Evolutionary conservation across 257 asterid genomes (phyloP).

Genomic region (Buddleja alternifolia): DNA sequence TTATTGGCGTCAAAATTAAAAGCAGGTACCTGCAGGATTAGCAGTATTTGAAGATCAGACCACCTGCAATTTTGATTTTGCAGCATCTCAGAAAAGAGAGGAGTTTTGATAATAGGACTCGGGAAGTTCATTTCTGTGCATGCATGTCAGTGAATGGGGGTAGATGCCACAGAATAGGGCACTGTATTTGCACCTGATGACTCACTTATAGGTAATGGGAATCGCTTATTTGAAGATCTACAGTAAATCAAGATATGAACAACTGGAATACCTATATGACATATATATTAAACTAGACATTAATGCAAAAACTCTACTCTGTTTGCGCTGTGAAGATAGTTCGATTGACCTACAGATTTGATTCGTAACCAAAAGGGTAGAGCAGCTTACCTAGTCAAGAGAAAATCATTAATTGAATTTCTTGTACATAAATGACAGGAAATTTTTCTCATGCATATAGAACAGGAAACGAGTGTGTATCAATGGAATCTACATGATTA

Average conservation of each 20-base stretch:
- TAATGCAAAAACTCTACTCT: background rate
- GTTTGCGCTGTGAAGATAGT: conserved; percentile 8
- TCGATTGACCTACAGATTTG: background rate
- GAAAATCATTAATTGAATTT: background rate
- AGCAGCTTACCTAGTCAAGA: conserved; percentile 17
- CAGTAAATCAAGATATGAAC: background rate
- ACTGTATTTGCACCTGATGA: background rate
- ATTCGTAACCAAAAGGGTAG: background rate
- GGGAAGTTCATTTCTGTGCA: conserved; percentile 12
- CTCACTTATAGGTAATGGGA: background rate
- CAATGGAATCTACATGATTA: conserved; percentile 14
- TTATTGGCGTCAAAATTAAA: conserved; percentile 54
- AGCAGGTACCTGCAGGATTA: conserved; percentile 66
- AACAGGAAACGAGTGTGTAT: background rate
- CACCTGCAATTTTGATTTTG: conserved; percentile 27
- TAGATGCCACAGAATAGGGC: background rate
- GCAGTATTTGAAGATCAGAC: conserved; percentile 29
- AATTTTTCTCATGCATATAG: background rate
- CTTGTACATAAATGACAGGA: conserved; percentile 15
- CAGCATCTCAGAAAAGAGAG: conserved; percentile 24
- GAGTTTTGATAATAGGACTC: conserved; percentile 9
- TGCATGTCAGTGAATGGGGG: background rate
- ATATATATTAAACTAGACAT: too few relatives aligned
- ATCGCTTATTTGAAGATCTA: background rate
- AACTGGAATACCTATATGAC: too few relatives aligned